Conservation (phyloP, 2,329 filamentous ascomycete genomes). For the Stachybotrys chlorohalonatus region DNA sequence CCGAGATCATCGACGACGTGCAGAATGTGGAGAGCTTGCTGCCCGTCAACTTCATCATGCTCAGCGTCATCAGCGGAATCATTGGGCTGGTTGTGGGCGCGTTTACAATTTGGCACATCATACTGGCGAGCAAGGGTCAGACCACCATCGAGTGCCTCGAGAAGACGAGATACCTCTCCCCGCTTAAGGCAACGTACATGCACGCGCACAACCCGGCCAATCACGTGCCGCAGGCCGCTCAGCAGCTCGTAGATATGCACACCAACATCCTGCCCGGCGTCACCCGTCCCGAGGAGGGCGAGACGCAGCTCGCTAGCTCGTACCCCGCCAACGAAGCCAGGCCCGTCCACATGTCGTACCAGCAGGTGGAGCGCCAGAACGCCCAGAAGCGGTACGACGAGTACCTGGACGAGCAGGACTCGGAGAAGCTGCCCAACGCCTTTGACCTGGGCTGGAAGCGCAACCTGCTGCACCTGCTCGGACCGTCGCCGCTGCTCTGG, state of each 20-base stretch:
- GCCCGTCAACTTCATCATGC: constrained; percentile 84
- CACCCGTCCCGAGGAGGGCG: constrained; percentile 74
- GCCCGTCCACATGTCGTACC: constrained; percentile 41
- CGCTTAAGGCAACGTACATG: constrained; percentile 61
- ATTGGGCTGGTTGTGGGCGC: constrained; percentile 82
- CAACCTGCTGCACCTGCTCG: constrained; percentile 78
- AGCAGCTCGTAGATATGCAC: constrained; percentile 73
- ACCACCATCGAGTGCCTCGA: constrained; percentile 96
- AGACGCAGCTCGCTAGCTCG: constrained; percentile 35
- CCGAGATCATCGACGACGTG: constrained; percentile 62
- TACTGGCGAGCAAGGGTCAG: constrained; percentile 67
- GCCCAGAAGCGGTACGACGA: constrained; percentile 48
- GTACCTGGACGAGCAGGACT: constrained; percentile 87
- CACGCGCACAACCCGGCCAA: constrained; percentile 47
- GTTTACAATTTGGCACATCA: constrained; percentile 88
- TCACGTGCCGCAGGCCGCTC: constrained; percentile 44
- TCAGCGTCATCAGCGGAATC: constrained; percentile 80
- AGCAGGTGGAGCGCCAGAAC: constrained; percentile 45
- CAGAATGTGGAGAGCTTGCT: constrained; percentile 67
- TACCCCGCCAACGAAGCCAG: constrained; percentile 21
- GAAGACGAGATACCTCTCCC: constrained; percentile 87
- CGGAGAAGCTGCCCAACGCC: constrained; percentile 78
- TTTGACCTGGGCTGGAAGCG: constrained; percentile 81
- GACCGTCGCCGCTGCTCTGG: constrained; percentile 66
- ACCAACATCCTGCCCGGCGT: constrained; percentile 73